These are phyloP conservation scores for Microbotryum silenes-acaulis DNA, from an alignment of 1,284 basidiomycete genomes.

Conservation along the genomic window DNA sequence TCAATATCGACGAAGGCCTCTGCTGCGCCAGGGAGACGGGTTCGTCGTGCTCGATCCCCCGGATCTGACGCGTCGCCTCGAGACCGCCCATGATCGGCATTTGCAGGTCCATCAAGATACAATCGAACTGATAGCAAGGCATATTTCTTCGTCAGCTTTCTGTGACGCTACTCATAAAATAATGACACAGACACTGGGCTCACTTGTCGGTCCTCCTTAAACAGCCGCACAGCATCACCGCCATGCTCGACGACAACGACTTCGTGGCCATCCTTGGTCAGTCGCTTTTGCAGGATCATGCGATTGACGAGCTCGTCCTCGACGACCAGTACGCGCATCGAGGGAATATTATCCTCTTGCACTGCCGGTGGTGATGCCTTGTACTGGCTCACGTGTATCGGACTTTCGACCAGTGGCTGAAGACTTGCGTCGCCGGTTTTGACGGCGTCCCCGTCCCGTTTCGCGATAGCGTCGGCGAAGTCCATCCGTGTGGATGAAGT, in stretches of 20 bases:
- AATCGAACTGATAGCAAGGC: background rate
- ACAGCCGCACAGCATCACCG: constrained; percentile 34
- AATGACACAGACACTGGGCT: constrained; percentile 6
- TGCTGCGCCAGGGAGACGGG: background rate
- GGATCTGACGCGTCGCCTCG: constrained; percentile 32
- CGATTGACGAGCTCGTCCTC: constrained; percentile 49
- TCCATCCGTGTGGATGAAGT: too few relatives aligned
- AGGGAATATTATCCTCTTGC: constrained; percentile 4
- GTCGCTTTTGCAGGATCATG: constrained; percentile 35
- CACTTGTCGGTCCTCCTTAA: constrained; percentile 25
- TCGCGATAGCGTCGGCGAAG: background rate
- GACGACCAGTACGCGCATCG: constrained; percentile 59
- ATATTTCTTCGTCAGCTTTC: background rate
- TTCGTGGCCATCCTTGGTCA: constrained; percentile 35
- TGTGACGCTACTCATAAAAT: constrained; percentile 7
- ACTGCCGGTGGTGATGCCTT: background rate
- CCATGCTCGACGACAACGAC: constrained; percentile 36
- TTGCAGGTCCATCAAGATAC: background rate
- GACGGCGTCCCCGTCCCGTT: background rate
- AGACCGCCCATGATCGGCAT: background rate
- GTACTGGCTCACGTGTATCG: constrained; percentile 21
- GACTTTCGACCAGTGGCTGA: background rate
- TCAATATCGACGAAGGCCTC: constrained; percentile 27
- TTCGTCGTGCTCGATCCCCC: constrained; percentile 22
- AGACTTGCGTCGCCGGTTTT: background rate